Conservation (phyloP, 2,329 filamentous ascomycete genomes). For the Microdochium trichocladiopsis region DNA sequence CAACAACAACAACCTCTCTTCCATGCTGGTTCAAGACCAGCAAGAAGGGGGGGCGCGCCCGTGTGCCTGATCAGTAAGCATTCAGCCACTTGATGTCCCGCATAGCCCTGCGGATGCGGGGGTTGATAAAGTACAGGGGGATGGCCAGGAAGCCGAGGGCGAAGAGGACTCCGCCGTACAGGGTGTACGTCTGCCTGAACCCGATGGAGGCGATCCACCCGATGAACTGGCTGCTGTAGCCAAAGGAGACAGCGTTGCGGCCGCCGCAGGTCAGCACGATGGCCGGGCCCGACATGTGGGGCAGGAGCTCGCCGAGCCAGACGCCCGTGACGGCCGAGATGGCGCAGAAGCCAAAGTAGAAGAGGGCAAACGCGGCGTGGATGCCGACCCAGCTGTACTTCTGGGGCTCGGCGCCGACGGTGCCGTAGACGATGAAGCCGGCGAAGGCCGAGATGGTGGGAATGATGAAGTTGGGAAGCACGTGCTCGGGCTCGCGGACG, state of each 20-base stretch:
- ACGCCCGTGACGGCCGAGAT: constrained; percentile 4
- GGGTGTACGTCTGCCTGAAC: constrained; percentile 4
- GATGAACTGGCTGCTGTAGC: constrained; percentile 5
- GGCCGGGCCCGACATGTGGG: background rate
- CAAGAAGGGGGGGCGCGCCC: background rate
- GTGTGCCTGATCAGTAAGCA: background rate
- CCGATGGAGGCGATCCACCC: constrained; percentile 10
- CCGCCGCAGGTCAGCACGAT: background rate
- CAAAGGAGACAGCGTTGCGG: constrained; percentile 5
- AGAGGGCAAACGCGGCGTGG: constrained; percentile 3
- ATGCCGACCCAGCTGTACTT: constrained; percentile 7
- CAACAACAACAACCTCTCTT: background rate
- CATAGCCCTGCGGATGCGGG: background rate
- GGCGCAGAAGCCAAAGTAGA: constrained; percentile 4
- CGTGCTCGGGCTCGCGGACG: background rate
- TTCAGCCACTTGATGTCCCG: background rate
- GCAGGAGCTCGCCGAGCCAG: constrained; percentile 5
- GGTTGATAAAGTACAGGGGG: constrained; percentile 1
- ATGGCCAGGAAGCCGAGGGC: constrained; percentile 4
- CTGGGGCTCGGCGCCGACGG: constrained; percentile 3
- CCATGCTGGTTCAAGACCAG: background rate
- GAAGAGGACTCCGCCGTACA: constrained; percentile 5
- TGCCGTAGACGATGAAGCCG: constrained; percentile 5
- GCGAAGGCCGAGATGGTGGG: constrained; percentile 4
- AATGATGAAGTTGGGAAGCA: constrained; percentile 4